A percentile compares a stretch with the other conserved stretches of the same genome.
phyloP scores from a whole-genome alignment of 1,139 yeast genomes.

The Taphrina flavorubra region DNA sequence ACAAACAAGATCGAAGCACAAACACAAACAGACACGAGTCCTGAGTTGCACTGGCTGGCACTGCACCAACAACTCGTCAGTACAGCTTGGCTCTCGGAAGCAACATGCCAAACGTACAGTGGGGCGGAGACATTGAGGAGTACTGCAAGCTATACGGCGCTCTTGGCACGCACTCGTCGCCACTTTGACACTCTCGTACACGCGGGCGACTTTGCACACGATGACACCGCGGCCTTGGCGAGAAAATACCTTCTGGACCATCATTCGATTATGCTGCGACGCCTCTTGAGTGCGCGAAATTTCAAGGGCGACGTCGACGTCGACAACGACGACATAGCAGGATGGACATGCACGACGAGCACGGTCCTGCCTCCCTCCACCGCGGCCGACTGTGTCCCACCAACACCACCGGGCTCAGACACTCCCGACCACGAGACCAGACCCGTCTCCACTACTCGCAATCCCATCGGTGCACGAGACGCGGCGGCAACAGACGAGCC shows the following conservation, averaged over 20 bases:
- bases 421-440: not conserved
- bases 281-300: not conserved
- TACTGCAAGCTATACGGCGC: not conserved
- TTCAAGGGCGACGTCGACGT: not conserved
- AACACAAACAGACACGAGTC: slow-evolving; percentile 7
- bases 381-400: slow-evolving; percentile 16
- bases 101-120: not conserved
- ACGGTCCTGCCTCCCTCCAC: not conserved
- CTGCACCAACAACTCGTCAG: not conserved
- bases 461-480: not conserved
- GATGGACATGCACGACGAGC: not conserved
- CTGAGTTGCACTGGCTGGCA: not conserved
- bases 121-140: not conserved
- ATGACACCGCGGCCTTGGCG: slow-evolving; percentile 5
- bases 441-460: not conserved
- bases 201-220: slow-evolving; percentile 6
- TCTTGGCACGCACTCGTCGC: not conserved
- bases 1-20: not conserved
- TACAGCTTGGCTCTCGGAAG: not conserved
- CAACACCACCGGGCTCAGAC: slow-evolving; percentile 26
- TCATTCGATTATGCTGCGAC: not conserved
- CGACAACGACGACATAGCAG: not conserved
- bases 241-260: not conserved
- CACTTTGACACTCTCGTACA: not conserved
- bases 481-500: not conserved